Evolutionary conservation across 2,329 filamentous ascomycete species (phyloP), one percentile per base, ranked within the genome.

Genomic region (Diaporthe citrichinensis): DNA sequence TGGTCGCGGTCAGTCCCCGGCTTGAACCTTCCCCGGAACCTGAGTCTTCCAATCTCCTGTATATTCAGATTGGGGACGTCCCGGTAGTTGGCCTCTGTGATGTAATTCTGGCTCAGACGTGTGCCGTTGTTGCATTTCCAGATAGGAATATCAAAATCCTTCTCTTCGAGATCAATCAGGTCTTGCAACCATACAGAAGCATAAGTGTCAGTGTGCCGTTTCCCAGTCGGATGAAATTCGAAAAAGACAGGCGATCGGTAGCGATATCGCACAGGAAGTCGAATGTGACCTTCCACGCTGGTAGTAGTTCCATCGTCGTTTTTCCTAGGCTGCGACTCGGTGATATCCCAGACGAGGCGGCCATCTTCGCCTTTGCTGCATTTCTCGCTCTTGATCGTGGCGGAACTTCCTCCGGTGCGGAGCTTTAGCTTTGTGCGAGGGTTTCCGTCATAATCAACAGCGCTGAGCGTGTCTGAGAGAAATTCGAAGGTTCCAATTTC

Each of bases 401-500:
- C 94, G 3, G 92, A 92, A 76, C 94, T 96, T 17, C 96, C 96
- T 72, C 96, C 96, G 12, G 96, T 98, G 49, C 95, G 90, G 79
- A 98, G 84, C 79, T 91, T 92, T 58, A 98, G 86, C 84, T 95
- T 96, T 23, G 95, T 88, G 81, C 94, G 95, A 58, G 91, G 85
- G 53, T 88, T 84, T 7, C 91, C 90, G 1, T 88, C 86, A 80
- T 93, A 95, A 65, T 88, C 89, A 20, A 88, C 85, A 0, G 94
- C 91, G 0, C 89, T 89, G 62, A 98, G 92, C 23, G 88, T 89
- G 67, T 95, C 89, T 0, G 93, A 95, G 0, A 90, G 86, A 82
- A 98, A 97, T 81, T 98, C 94, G 81, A 98, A 98, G 0, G 96
- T 98, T 49, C 97, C 97, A 58, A 98, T 94, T 76, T 98, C 95